Evolutionary conservation across 129 eudicot genomes (phyloP), one percentile per base, ranked within the genome.

Genomic region (Arctium lappa): DNA sequence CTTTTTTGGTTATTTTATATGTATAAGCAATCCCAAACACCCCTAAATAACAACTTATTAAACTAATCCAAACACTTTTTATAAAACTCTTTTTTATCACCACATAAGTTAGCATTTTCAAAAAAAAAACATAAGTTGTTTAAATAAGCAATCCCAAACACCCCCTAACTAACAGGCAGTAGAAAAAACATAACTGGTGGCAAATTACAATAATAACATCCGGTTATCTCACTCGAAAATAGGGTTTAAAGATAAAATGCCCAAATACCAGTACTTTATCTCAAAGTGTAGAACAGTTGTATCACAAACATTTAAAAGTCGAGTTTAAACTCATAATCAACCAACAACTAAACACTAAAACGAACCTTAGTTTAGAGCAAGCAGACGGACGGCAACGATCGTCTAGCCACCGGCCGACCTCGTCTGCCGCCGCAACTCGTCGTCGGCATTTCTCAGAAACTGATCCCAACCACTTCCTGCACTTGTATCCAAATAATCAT

Each of bases 381-480:
- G 6, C 22, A 15, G 0, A 12, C 3, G 16, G 4, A 5, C 66
- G 27, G 15, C 27, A n/a, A 63, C 27, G 27, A 33, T 30, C 6
- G 78, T 22, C 30, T 87, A 95, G 44, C 86, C 93, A 80, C 90
- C 91, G 0, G 89, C 89, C 22, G 84, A 85, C 36, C 71, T 76
- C 4, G 81, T 80, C 79, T 95, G 99, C 8, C 79, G 89, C 86
- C 81, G 79, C 84, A 89, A 48, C 83, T 90, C 93, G 72, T 88
- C 92, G 34, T 93, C 90, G 13, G 99, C 99, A 69, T 91, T 93
- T 79, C 89, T 93, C 75, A 93, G 38, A 72, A 93, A 90, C 81
- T 95, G 95, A 83, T 95, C 99, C 99, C 99, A 95, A n/a, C 99
- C 98, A 86, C 99, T 95, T 69, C 99, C 99, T 11, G 84, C 62